Conservation (phyloP, 768 basidiomycete genomes). For the Tulasnella sp. region DNA sequence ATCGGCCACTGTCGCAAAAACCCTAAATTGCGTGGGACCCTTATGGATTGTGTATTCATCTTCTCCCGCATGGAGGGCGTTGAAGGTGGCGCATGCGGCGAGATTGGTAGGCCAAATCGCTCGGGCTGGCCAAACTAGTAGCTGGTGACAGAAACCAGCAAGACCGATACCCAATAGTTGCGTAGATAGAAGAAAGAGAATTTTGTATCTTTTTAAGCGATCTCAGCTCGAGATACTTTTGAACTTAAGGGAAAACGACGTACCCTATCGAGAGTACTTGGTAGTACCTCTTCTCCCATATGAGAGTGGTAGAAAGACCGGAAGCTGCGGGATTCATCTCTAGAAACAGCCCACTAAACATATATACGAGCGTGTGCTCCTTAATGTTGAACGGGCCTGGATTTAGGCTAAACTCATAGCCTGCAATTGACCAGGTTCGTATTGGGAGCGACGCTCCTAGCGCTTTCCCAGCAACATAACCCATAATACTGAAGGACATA, state of each 20-base stretch:
- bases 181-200: slow-evolving; percentile 76
- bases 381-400: slow-evolving; percentile 97
- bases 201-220: slow-evolving; percentile 50
- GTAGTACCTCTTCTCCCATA: slow-evolving; percentile 74
- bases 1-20: slow-evolving; percentile 63
- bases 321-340: slow-evolving; percentile 42
- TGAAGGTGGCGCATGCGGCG: slow-evolving; percentile 85
- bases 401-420: slow-evolving; percentile 73
- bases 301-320: slow-evolving; percentile 81
- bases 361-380: slow-evolving; percentile 84
- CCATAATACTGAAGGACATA: slow-evolving; percentile 51
- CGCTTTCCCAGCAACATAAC: slow-evolving; percentile 88
- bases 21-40: slow-evolving; percentile 70
- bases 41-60: slow-evolving; percentile 52
- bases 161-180: slow-evolving; percentile 92
- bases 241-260: not conserved
- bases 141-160: slow-evolving; percentile 82
- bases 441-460: slow-evolving; percentile 80
- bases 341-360: slow-evolving; percentile 73
- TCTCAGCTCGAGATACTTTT: too few species aligned
- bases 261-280: slow-evolving; percentile 62
- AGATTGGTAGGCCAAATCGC: slow-evolving; percentile 99
- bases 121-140: slow-evolving; percentile 93
- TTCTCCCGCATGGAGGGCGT: slow-evolving; percentile 87
- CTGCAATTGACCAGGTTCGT: slow-evolving; percentile 49